Evolutionary conservation across 2,329 filamentous ascomycete genomes (phyloP).

Genomic region (Phaeosphaeriaceae sp.): DNA sequence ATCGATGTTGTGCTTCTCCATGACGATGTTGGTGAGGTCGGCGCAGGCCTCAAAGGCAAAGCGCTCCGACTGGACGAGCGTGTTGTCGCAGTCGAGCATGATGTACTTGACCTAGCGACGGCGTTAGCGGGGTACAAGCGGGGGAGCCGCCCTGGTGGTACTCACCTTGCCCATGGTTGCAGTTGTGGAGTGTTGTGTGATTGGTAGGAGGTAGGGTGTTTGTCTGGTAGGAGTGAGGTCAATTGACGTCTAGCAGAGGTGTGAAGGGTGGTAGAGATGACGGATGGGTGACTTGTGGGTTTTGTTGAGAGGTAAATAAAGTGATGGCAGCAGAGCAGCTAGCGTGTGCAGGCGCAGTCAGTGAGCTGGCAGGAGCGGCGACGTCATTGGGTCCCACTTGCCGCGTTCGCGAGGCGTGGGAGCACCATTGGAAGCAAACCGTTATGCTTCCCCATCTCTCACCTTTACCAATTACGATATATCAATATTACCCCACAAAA

Average conservation of each 20-base stretch:
- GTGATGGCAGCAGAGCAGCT: constrained; percentile 6
- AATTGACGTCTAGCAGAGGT: constrained; percentile 22
- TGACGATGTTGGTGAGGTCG: constrained; percentile 86
- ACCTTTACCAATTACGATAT: constrained; percentile 1
- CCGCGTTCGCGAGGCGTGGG: constrained; percentile 11
- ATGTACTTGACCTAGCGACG: constrained; percentile 55
- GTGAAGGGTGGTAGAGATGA: constrained; percentile 13
- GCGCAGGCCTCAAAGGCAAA: constrained; percentile 92
- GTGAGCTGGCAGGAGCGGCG: constrained; percentile 34
- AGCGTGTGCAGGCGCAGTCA: constrained; percentile 18
- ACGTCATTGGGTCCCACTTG: constrained; percentile 31
- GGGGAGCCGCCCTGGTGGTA: constrained; percentile 16
- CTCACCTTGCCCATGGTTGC: constrained; percentile 44
- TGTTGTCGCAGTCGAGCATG: constrained; percentile 77
- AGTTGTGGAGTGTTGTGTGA: constrained; percentile 14
- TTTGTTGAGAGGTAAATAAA: constrained; percentile 40
- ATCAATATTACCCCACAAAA: constrained; percentile 1
- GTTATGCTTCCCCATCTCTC: constrained; percentile 14
- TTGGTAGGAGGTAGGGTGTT: constrained; percentile 5
- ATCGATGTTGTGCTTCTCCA: constrained; percentile 69
- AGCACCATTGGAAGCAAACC: not conserved
- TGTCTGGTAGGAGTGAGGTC: constrained; percentile 19
- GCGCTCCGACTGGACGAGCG: constrained; percentile 88
- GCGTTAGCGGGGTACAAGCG: constrained; percentile 29
- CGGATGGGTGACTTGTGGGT: constrained; percentile 13